A percentile compares a stretch with the other conserved stretches of the same genome.
These are phyloP conservation scores for Pyricularia sp. DNA, from an alignment of 2,329 filamentous ascomycete genomes.

Conservation along the genomic window DNA sequence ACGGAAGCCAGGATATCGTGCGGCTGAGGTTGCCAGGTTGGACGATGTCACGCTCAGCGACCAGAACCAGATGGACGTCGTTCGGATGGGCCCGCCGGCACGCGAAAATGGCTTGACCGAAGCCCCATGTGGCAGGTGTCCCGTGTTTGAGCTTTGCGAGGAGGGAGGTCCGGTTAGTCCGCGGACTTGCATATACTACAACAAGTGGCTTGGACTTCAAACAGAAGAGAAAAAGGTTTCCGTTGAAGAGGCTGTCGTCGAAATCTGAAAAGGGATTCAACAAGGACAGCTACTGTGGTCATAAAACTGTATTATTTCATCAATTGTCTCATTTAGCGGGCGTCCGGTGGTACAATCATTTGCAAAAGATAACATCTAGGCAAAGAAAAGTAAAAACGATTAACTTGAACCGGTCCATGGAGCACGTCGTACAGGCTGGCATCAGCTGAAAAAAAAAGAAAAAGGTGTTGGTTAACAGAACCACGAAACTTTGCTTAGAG, in stretches of 20 bases:
- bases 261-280: background rate
- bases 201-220: constrained; percentile 58
- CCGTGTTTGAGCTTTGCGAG: constrained; percentile 84
- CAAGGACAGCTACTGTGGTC: background rate
- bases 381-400: background rate
- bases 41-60: constrained; percentile 20
- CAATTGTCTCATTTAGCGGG: background rate
- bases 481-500: background rate
- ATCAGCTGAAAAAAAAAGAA: background rate
- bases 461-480: too few species aligned
- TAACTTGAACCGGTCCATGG: background rate
- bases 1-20: constrained; percentile 36
- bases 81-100: constrained; percentile 22
- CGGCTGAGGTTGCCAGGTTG: constrained; percentile 33
- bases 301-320: background rate
- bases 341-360: background rate
- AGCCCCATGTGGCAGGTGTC: constrained; percentile 80
- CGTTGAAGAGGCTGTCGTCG: background rate
- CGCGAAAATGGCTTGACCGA: constrained; percentile 67
- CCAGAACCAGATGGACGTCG: constrained; percentile 13
- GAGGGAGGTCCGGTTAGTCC: constrained; percentile 85
- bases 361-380: background rate
- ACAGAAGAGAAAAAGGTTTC: constrained; percentile 8
- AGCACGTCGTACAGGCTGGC: background rate
- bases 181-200: constrained; percentile 82